A percentile compares a stretch with the other conserved stretches of the same genome.
Evolutionary conservation across 495 filamentous ascomycete species (phyloP).

Genomic region (Lasiosphaeris hirsuta): DNA sequence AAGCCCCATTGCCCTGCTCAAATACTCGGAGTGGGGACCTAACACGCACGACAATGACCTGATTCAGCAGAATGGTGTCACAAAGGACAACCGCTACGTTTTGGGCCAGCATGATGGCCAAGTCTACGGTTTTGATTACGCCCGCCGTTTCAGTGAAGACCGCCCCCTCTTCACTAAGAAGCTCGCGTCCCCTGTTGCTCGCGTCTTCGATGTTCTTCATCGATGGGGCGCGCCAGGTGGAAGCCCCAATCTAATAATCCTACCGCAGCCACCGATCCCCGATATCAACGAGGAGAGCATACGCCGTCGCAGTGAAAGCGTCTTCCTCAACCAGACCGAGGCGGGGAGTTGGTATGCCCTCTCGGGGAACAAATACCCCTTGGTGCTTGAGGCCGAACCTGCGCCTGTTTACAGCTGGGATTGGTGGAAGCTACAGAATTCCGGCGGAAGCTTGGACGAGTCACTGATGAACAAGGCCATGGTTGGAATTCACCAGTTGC

Average conservation of each 20-base stretch:
- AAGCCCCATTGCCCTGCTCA: slow-evolving; percentile 81
- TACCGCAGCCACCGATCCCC: slow-evolving; percentile 81
- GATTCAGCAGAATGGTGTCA: slow-evolving; percentile 69
- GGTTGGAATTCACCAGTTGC: slow-evolving; percentile 47
- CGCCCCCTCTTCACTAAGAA: slow-evolving; percentile 53
- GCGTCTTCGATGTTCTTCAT: slow-evolving; percentile 87
- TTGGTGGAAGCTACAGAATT: slow-evolving; percentile 39
- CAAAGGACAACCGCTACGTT: slow-evolving; percentile 85
- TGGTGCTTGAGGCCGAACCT: slow-evolving; percentile 67
- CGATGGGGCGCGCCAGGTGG: slow-evolving; percentile 58
- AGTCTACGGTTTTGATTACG: slow-evolving; percentile 75
- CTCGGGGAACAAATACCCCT: slow-evolving; percentile 83
- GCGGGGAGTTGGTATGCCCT: slow-evolving; percentile 90
- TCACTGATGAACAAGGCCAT: slow-evolving; percentile 37
- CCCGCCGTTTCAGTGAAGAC: slow-evolving; percentile 32
- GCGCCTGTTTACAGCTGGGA: slow-evolving; percentile 65
- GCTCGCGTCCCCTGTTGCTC: slow-evolving; percentile 77
- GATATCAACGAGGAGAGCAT: slow-evolving; percentile 51
- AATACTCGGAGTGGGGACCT: slow-evolving; percentile 91
- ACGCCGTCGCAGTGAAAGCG: slow-evolving; percentile 58
- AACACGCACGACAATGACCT: slow-evolving; percentile 91
- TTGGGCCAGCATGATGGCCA: slow-evolving; percentile 84
- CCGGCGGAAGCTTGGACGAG: slow-evolving; percentile 32
- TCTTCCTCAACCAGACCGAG: slow-evolving; percentile 85
- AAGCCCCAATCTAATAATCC: slow-evolving; percentile 64